These are phyloP conservation scores for Mucor ambiguus DNA, from an alignment of 371 early-diverging fungal species.

Conservation along the genomic window DNA sequence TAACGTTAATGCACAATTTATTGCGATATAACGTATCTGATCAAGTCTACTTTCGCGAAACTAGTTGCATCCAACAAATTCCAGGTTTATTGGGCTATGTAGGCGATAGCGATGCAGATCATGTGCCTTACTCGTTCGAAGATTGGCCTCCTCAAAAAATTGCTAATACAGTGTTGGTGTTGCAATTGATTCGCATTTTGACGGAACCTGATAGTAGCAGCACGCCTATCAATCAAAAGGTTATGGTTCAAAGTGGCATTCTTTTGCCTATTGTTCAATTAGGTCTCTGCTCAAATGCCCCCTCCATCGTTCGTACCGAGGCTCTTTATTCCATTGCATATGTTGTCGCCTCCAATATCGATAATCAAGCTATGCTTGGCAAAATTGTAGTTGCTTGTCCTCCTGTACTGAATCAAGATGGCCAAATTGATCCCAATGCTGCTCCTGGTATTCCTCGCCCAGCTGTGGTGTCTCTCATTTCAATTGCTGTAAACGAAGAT, in stretches of 20 bases:
- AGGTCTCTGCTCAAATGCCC: slow-evolving; percentile 61
- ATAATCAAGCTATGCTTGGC: slow-evolving; percentile 75
- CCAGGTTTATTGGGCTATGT: slow-evolving; percentile 69
- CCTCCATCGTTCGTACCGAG: slow-evolving; percentile 64
- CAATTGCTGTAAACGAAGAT: slow-evolving; percentile 56
- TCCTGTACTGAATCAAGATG: slow-evolving; percentile 29
- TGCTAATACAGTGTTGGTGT: slow-evolving; percentile 78
- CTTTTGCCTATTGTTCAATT: slow-evolving; percentile 69
- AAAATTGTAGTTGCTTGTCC: slow-evolving; percentile 55
- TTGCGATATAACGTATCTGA: slow-evolving; percentile 93
- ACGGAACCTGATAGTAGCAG: slow-evolving; percentile 87
- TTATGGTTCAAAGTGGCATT: slow-evolving; percentile 80
- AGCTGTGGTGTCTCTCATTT: slow-evolving; percentile 64
- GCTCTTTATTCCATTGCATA: slow-evolving; percentile 86
- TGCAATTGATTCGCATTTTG: slow-evolving; percentile 87
- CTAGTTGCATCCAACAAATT: slow-evolving; percentile 88
- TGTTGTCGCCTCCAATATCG: slow-evolving; percentile 71
- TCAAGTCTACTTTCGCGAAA: slow-evolving; percentile 96
- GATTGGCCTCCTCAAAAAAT: slow-evolving; percentile 81
- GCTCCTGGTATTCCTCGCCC: slow-evolving; percentile 48
- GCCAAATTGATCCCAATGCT: slow-evolving; percentile 24
- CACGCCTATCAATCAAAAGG: slow-evolving; percentile 85
- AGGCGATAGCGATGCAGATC: slow-evolving; percentile 63
- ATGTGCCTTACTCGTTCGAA: slow-evolving; percentile 47
- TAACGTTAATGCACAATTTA: slow-evolving; percentile 89